Evolutionary conservation across 2,329 filamentous ascomycete genomes (phyloP).

Genomic region (Colletotrichum sansevieriae): DNA sequence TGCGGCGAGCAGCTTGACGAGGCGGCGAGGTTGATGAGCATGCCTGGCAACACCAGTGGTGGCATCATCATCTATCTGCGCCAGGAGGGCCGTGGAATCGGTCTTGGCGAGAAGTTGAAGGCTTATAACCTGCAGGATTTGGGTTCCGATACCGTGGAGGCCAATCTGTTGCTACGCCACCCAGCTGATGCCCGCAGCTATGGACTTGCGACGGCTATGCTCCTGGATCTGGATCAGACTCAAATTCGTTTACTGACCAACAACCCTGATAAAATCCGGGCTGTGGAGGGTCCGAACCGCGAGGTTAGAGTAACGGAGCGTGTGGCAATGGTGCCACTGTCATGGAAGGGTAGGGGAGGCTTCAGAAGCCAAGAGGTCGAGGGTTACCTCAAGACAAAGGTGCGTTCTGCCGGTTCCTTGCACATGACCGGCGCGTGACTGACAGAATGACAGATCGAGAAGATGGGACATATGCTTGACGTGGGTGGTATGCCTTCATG

Average conservation of each 20-base stretch:
- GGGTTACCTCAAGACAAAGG: slow-evolving; percentile 95
- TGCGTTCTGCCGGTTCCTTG: slow-evolving; percentile 56
- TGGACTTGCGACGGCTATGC: slow-evolving; percentile 94
- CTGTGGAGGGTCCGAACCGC: slow-evolving; percentile 90
- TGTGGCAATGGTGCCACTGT: slow-evolving; percentile 94
- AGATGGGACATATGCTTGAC: slow-evolving; percentile 86
- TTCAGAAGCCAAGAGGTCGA: slow-evolving; percentile 91
- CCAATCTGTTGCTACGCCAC: slow-evolving; percentile 90
- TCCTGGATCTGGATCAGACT: slow-evolving; percentile 83
- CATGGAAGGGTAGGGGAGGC: slow-evolving; percentile 88
- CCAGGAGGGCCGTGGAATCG: slow-evolving; percentile 96
- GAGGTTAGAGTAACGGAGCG: slow-evolving; percentile 90
- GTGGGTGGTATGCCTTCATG: slow-evolving; percentile 54
- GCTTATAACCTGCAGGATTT: slow-evolving; percentile 98
- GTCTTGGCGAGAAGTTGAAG: slow-evolving; percentile 94
- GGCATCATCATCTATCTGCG: slow-evolving; percentile 96
- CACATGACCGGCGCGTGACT: background rate
- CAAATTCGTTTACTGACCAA: slow-evolving; percentile 91
- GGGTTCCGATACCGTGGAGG: slow-evolving; percentile 97
- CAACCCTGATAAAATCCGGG: slow-evolving; percentile 96
- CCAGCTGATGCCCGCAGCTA: slow-evolving; percentile 96
- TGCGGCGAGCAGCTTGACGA: slow-evolving; percentile 98
- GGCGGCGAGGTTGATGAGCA: slow-evolving; percentile 91
- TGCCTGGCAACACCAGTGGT: slow-evolving; percentile 68
- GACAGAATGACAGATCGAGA: slow-evolving; percentile 73